Percentiles rank a stretch among this genome's conserved stretches.
phyloP scores from a whole-genome alignment of 192 early-diverging fungal species.

The Backusella sp. region DNA sequence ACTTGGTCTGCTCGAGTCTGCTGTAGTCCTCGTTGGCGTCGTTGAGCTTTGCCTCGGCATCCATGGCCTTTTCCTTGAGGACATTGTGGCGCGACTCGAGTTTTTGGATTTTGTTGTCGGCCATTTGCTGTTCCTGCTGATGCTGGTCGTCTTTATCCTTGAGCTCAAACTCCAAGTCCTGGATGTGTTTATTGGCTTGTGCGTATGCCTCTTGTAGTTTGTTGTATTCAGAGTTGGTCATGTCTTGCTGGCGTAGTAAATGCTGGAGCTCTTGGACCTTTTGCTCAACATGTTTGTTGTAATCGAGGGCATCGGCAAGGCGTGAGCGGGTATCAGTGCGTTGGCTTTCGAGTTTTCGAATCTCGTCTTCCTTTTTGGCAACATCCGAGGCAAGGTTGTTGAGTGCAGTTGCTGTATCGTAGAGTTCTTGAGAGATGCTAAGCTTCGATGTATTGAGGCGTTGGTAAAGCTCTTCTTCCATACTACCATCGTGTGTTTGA shows the following conservation, averaged over 20 bases:
- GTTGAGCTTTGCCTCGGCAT: not conserved
- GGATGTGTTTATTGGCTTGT: not conserved
- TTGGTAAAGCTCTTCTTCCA: not conserved
- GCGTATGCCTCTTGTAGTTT: not conserved
- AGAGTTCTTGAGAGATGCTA: not conserved
- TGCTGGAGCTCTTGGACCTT: not conserved
- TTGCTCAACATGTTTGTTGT: not conserved
- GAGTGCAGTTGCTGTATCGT: not conserved
- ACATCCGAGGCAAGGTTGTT: not conserved
- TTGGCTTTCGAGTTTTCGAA: not conserved
- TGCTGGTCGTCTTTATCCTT: not conserved
- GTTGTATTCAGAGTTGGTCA: not conserved
- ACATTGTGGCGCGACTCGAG: not conserved
- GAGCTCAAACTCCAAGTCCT: not conserved
- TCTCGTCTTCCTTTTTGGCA: conserved; percentile 1
- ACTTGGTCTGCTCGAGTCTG: not conserved
- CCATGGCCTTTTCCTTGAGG: not conserved
- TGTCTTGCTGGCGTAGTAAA: not conserved
- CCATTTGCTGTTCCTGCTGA: not conserved
- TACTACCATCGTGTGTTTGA: not conserved
- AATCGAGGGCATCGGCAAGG: not conserved
- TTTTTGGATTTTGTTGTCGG: not conserved
- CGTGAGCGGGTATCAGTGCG: not conserved
- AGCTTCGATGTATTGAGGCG: not conserved
- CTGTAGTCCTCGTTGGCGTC: not conserved